Base-by-base conservation (phyloP, 495 filamentous ascomycete species). In the Elaphomyces granulatus region DNA sequence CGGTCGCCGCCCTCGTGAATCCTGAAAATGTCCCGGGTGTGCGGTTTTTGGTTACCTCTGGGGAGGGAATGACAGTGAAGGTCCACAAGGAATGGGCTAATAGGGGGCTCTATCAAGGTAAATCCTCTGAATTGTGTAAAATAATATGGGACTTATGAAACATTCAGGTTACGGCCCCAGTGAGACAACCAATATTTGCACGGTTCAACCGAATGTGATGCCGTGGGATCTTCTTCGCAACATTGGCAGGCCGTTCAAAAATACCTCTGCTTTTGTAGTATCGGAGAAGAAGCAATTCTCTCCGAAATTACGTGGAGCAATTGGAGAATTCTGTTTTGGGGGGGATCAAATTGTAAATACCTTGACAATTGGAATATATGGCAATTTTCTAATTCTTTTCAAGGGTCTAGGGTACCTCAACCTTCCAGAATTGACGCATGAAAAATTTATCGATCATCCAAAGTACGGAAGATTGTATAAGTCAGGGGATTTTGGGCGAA, bases 301-400 rank as follows among this genome's bases (percentile, higher is more conserved):
- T 3, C 23, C 75, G 2, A 52, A 81, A 6, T 81, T 80, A 0
- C 46, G 67, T 0, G 83, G 83, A n/a, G 75, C 68, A 36, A 56
- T 81, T 30, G 84, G 84, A 14, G 81, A 88, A 53, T 55, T 88
- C n/a, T 83, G 75, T 45, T 86, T 87, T 53, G 83, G 81, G n/a
- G 84, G 83, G 0, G 73, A 78, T 34, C 83, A 88, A 59, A 68
- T 87, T 21, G 78, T 64, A 43, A 45, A 56, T 36, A 12, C 4
- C 23, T 36, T 36, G 17, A 14, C 18, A 4, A 18, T 33, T 4
- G 1, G 12, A 0, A 12, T 17, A 20, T 8, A 1, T 12, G 4
- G 20, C 16, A 10, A 3, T 10, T 36, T 23, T 28, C 37, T 12
- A 37, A 17, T n/a, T n/a, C 14, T 15, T 19, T 21, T 45, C 17